phyloP scores from a whole-genome alignment of 2,329 filamentous ascomycete genomes.

The Leptographium galeiforme region DNA sequence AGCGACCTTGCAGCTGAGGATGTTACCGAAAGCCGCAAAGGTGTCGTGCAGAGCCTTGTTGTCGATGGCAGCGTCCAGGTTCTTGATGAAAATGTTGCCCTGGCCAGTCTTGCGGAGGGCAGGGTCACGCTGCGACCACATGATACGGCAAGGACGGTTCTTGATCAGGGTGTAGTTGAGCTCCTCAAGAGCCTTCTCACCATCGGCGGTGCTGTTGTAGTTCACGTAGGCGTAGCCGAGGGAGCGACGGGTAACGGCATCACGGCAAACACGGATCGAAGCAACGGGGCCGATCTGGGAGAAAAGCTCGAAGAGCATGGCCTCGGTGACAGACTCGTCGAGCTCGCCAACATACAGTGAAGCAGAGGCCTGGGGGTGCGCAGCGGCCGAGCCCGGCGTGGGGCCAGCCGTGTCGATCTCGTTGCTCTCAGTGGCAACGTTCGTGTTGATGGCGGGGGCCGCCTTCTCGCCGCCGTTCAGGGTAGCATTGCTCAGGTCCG shows the following conservation, averaged over 20 bases:
- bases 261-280: slow-evolving; percentile 98
- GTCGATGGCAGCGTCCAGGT: slow-evolving; percentile 94
- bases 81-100: slow-evolving; percentile 99
- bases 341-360: slow-evolving; percentile 99
- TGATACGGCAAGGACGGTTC: slow-evolving; percentile 97
- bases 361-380: slow-evolving; percentile 79
- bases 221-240: slow-evolving; percentile 99
- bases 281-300: slow-evolving; percentile 97
- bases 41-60: slow-evolving; percentile 99
- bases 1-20: slow-evolving; percentile 97
- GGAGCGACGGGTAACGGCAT: slow-evolving; percentile 94
- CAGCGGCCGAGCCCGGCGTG: slow-evolving; percentile 60
- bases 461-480: slow-evolving; percentile 55
- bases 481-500: slow-evolving; percentile 60
- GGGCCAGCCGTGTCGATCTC: slow-evolving; percentile 52
- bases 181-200: slow-evolving; percentile 97
- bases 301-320: slow-evolving; percentile 99
- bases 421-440: slow-evolving; percentile 41
- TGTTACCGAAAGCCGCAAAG: slow-evolving; percentile 97
- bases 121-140: slow-evolving; percentile 99
- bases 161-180: slow-evolving; percentile 99
- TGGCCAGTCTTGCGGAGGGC: slow-evolving; percentile 98
- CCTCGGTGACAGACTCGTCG: slow-evolving; percentile 93
- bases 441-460: slow-evolving; percentile 62
- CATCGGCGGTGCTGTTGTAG: slow-evolving; percentile 95